A percentile compares a stretch with the other conserved stretches of the same genome.
Evolutionary conservation across 352 stramenopile genomes (phyloP).

Genomic region (Phytophthora lateralis): DNA sequence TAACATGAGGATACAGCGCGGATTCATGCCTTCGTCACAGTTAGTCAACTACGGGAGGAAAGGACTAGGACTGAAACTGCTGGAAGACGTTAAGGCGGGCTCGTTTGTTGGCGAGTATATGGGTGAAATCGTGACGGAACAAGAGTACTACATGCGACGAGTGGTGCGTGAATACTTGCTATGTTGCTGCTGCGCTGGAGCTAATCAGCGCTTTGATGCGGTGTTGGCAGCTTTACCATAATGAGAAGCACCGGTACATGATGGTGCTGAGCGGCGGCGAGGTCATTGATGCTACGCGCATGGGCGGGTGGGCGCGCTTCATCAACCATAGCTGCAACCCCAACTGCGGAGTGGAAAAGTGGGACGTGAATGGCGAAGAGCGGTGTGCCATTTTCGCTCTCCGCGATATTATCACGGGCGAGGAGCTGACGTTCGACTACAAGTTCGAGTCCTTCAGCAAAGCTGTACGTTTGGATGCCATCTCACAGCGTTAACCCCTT

Average conservation of each 20-base stretch:
- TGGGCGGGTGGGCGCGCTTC: slow-evolving; percentile 92
- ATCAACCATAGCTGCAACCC: slow-evolving; percentile 96
- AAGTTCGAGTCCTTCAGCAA: slow-evolving; percentile 66
- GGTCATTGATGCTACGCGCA: slow-evolving; percentile 90
- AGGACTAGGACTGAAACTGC: slow-evolving; percentile 57
- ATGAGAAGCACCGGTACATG: slow-evolving; percentile 86
- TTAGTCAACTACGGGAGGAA: slow-evolving; percentile 68
- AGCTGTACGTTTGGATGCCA: slow-evolving; percentile 18
- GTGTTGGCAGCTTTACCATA: slow-evolving; percentile 65
- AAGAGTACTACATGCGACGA: slow-evolving; percentile 80
- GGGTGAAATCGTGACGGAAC: slow-evolving; percentile 85
- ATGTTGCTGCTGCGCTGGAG: not conserved
- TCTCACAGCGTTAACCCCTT: not conserved
- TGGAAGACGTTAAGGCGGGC: slow-evolving; percentile 56
- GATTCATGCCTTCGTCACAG: slow-evolving; percentile 53
- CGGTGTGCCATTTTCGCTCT: slow-evolving; percentile 96
- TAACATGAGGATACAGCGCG: slow-evolving; percentile 80
- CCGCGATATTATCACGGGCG: slow-evolving; percentile 83
- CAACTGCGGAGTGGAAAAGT: slow-evolving; percentile 95
- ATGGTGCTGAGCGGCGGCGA: slow-evolving; percentile 85
- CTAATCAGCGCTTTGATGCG: not conserved
- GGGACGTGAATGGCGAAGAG: slow-evolving; percentile 92
- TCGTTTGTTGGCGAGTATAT: slow-evolving; percentile 86
- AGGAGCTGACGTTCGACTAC: slow-evolving; percentile 97
- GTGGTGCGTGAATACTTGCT: slow-evolving; percentile 44